phyloP scores from a whole-genome alignment of 108 stramenopile genomes.

The Discostella stelligeroides region DNA sequence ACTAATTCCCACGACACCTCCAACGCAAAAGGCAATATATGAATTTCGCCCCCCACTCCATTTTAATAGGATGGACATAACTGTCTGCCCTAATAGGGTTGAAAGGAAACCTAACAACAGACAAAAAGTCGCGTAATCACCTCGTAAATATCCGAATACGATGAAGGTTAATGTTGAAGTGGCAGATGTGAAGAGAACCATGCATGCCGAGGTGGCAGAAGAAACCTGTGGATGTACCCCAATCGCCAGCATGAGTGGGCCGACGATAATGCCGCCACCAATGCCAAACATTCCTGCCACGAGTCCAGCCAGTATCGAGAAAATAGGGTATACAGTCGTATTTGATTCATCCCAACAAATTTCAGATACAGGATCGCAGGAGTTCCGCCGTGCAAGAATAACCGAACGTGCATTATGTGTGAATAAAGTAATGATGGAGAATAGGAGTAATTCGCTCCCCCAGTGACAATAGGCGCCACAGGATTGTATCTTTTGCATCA shows the following conservation, averaged over 20 bases:
- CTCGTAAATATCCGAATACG: constrained; percentile 50
- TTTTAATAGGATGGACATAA: constrained; percentile 52
- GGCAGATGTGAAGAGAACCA: constrained; percentile 65
- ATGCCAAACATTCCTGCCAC: constrained; percentile 62
- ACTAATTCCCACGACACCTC: constrained; percentile 73
- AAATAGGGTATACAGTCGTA: constrained; percentile 54
- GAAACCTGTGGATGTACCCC: constrained; percentile 61
- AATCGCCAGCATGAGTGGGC: constrained; percentile 66
- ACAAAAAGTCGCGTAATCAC: constrained; percentile 56
- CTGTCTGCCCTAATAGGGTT: constrained; percentile 55
- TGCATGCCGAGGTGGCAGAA: constrained; percentile 57
- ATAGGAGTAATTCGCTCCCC: neutral
- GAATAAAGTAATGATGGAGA: constrained; percentile 1
- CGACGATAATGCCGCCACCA: constrained; percentile 71
- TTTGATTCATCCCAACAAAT: constrained; percentile 55
- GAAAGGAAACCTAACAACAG: constrained; percentile 52
- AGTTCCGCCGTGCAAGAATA: neutral
- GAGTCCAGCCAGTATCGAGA: constrained; percentile 59
- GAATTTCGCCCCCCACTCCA: constrained; percentile 48
- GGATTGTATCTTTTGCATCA: neutral
- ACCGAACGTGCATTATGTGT: constrained; percentile 1
- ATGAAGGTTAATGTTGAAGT: constrained; percentile 57
- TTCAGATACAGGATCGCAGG: constrained; percentile 28
- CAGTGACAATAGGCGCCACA: constrained; percentile 15
- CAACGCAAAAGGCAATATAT: constrained; percentile 62